These are phyloP conservation scores for Conticribra guillardii DNA, from an alignment of 108 stramenopile genomes.

Conservation along the genomic window DNA sequence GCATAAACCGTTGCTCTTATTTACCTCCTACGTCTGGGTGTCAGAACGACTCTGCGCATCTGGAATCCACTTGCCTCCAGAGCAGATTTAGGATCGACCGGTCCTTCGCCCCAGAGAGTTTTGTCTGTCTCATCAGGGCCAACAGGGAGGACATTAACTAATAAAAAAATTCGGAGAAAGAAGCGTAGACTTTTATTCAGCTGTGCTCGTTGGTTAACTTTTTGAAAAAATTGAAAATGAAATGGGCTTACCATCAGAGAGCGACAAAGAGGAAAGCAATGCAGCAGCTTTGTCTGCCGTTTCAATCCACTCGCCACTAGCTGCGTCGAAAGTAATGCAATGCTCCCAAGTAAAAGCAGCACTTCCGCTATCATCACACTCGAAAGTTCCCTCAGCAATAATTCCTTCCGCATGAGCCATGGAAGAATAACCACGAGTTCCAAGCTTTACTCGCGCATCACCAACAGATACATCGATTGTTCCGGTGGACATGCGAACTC, in stretches of 20 bases:
- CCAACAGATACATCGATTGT: conserved; percentile 64
- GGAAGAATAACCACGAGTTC: conserved; percentile 67
- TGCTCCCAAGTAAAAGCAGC: conserved; percentile 63
- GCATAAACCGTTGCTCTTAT: not conserved
- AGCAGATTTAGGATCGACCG: conserved; percentile 65
- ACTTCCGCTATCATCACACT: conserved; percentile 53
- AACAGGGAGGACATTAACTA: conserved; percentile 61
- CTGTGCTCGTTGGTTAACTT: too few relatives aligned
- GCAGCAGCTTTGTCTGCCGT: conserved; percentile 22
- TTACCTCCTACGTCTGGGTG: conserved; percentile 50
- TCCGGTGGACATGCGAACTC: conserved; percentile 51
- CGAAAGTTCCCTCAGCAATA: conserved; percentile 75
- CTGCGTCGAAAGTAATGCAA: conserved; percentile 51
- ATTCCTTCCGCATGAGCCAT: conserved; percentile 63
- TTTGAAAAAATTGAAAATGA: not conserved
- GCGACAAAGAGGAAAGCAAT: conserved; percentile 44
- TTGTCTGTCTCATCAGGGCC: conserved; percentile 62
- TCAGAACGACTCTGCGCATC: conserved; percentile 76
- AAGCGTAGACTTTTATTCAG: too few relatives aligned
- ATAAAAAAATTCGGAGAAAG: conserved; percentile 1
- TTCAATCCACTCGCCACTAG: conserved; percentile 52
- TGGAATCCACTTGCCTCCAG: conserved; percentile 74
- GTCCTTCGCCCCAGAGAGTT: conserved; percentile 74
- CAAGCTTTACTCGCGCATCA: conserved; percentile 72
- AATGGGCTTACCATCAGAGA: conserved; percentile 65